phyloP scores from a whole-genome alignment of 495 filamentous ascomycete genomes.

The Pyrenula aspistea region DNA sequence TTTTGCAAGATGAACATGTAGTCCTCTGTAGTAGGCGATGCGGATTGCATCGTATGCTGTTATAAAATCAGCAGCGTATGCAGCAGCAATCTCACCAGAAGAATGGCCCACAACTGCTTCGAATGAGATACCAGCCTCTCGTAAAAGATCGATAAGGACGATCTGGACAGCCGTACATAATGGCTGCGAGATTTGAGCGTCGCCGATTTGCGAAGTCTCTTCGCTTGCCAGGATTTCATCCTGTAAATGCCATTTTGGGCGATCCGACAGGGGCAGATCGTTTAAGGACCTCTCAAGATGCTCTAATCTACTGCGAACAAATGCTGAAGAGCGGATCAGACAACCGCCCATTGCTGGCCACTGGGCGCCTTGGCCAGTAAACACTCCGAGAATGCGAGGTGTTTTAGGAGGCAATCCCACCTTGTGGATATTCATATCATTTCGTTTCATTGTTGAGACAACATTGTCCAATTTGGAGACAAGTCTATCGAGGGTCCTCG shows the following conservation, averaged over 20 bases:
- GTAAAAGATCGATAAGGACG: slow-evolving; percentile 31
- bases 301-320: slow-evolving; percentile 15
- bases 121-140: slow-evolving; percentile 29
- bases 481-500: slow-evolving; percentile 3
- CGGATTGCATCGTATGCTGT: slow-evolving; percentile 21
- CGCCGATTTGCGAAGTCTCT: slow-evolving; percentile 3
- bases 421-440: not conserved
- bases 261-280: slow-evolving; percentile 12
- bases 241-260: slow-evolving; percentile 11
- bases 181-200: slow-evolving; percentile 23
- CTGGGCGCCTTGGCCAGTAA: slow-evolving; percentile 36
- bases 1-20: not conserved
- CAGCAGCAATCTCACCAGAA: slow-evolving; percentile 51
- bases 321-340: slow-evolving; percentile 10
- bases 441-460: slow-evolving; percentile 3
- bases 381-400: slow-evolving; percentile 20
- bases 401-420: not conserved
- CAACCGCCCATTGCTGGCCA: slow-evolving; percentile 28
- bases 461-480: slow-evolving; percentile 5
- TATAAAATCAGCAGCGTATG: slow-evolving; percentile 41
- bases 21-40: slow-evolving; percentile 26
- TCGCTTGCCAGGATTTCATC: not conserved
- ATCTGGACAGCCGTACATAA: slow-evolving; percentile 40
- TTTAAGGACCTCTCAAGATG: slow-evolving; percentile 29
- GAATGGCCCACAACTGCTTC: slow-evolving; percentile 47